Evolutionary conservation across 208 protist genomes (phyloP), one percentile per base, ranked within the genome.

Genomic region (Zelonia costaricensis): DNA sequence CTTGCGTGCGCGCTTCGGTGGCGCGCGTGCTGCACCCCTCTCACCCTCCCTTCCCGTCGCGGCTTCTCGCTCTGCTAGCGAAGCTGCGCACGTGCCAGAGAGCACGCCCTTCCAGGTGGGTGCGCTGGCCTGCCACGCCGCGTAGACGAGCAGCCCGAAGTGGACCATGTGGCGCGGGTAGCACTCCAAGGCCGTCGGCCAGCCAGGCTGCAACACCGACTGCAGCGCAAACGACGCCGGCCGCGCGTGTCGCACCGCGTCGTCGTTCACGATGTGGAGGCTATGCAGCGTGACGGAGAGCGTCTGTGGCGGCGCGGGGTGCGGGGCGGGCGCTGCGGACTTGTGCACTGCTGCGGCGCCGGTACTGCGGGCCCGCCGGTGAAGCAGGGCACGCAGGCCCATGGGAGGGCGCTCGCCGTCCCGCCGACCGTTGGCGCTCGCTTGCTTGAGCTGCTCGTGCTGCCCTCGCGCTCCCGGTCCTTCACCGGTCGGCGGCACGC

Each of bases 121-220:
- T 9, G 53, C 1, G 8, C n/a, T 39, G 2, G 58, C 65, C 12
- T 71, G 59, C 87, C 84, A 91, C 28, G 84, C 58, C 0, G 68
- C 73, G 52, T 82, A 81, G 46, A 66, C 70, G 2, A 85, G 55
- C 13, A 90, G 20, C 1, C 79, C 84, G 59, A 94, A 86, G 61
- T 91, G 78, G 7, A 94, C 31, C 84, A 94, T 88, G 38, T 91
- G 88, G 1, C 69, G 62, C 3, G 88, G 78, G 62, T 94, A 94
- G 71, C 82, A 90, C 45, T 94, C 82, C 23, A 91, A 49, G 16
- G 74, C 64, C 1, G 76, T 55, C 6, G 56, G 62, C 23, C 42
- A 18, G 10, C 61, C 68, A 0, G 84, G 83, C 55, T 75, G 75
- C 28, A 85, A 68, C 20, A 94, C 55, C 1, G 84, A 91, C 61